Evolutionary conservation across 2,329 filamentous ascomycete genomes (phyloP), one percentile per base, ranked within the genome.

Genomic region (Herpotrichia juniperi): DNA sequence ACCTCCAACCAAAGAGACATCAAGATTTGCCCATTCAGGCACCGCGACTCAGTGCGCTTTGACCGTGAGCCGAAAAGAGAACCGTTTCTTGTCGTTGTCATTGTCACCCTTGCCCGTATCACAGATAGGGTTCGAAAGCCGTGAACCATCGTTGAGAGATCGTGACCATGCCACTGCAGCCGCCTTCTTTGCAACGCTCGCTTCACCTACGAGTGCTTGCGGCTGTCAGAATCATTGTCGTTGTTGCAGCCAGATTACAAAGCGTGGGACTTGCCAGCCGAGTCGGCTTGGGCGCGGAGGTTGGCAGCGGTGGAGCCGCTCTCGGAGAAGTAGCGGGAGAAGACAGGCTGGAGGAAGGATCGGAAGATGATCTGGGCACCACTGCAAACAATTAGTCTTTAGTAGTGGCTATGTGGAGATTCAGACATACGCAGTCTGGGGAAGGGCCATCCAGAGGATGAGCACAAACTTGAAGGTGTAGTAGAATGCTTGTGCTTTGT

Each of bases 401-500:
- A 37, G 58, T 26, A n/a, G n/a, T n/a, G n/a, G 58, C 59, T 73
- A 67, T 58, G 11, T n/a, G 22, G 28, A 19, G 22, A 22, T 16
- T 39, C 21, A 16, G 37, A 81, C 88, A 74, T 88, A 97, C 93
- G 83, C 83, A 82, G 96, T 97, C 77, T 90, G 85, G 76, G 94
- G 94, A 71, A 99, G 91, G 67, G 93, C 87, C 81, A 99, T 92
- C 94, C 94, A 99, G 76, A 99, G 87, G 69, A 97, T 84, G 76
- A 97, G 89, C 73, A 96, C 82, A 74, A 99, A 97, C 86, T 99
- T 99, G 89, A 99, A 97, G 74, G 93, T 93, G 80, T 91, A 99
- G 89, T 99, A 99, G 83, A 99, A 99, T 73, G 94, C 78, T 76
- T n/a, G 50, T n/a, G 8, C 28, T 7, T 30, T 34, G 50, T 71